Percentiles rank a stretch among this genome's conserved stretches.
Conservation (phyloP, 331 rosid species). For the Saraca asoca region DNA sequence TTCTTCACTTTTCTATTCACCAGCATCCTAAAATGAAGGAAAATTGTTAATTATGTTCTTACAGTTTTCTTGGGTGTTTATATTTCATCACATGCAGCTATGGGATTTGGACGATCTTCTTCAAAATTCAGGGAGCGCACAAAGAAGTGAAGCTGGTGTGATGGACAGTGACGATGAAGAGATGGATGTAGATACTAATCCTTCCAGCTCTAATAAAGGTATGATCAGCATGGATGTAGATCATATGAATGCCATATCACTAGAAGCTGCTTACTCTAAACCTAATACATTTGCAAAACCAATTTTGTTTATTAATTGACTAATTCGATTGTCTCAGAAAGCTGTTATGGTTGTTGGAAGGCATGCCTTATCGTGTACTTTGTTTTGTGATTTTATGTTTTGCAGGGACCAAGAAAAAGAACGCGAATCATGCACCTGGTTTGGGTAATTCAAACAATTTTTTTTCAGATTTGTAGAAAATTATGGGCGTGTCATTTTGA, state of each 20-base stretch:
- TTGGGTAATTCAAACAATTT: conserved; percentile 39
- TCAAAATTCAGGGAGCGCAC: conserved; percentile 43
- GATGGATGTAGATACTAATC: conserved; percentile 57
- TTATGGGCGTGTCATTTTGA: conserved; percentile 11
- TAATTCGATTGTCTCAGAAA: neutral
- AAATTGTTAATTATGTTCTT: neutral
- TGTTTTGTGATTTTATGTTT: conserved; percentile 19
- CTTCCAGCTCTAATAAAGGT: conserved; percentile 50
- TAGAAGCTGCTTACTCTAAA: neutral
- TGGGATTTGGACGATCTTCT: conserved; percentile 73
- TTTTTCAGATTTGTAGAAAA: conserved; percentile 58
- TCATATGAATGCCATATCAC: neutral
- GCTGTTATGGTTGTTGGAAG: neutral
- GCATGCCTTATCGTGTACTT: neutral
- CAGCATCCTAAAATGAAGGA: neutral
- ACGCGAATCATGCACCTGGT: conserved; percentile 43
- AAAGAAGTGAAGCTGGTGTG: conserved; percentile 31
- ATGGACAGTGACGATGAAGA: conserved; percentile 48
- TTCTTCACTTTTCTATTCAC: conserved; percentile 32
- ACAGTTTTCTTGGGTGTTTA: neutral
- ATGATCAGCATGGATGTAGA: conserved; percentile 1
- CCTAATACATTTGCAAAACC: neutral
- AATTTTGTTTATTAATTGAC: neutral
- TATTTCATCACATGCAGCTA: conserved; percentile 42
- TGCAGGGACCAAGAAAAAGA: conserved; percentile 56